Conservation (phyloP, 345 rosid species). For the Erodium maritimum region DNA sequence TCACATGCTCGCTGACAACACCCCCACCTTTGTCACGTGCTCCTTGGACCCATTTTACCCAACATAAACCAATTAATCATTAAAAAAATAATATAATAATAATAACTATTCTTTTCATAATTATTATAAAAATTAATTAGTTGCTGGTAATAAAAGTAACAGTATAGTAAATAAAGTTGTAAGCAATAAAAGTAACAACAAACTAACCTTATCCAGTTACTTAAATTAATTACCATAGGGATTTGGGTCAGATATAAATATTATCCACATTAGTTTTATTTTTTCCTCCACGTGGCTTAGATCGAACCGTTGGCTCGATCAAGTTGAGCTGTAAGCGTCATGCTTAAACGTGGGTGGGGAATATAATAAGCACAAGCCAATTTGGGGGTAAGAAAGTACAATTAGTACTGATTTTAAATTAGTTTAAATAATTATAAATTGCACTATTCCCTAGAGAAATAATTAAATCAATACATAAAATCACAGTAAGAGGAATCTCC, state of each 20-base stretch:
- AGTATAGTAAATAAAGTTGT: neutral
- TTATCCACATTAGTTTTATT: neutral
- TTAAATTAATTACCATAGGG: slow-evolving; percentile 14
- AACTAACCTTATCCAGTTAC: slow-evolving; percentile 25
- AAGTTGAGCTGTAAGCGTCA: slow-evolving; percentile 52
- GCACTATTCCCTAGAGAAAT: slow-evolving; percentile 22
- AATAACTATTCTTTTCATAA: too few relatives aligned
- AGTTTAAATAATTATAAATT: neutral
- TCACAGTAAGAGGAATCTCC: slow-evolving; percentile 8
- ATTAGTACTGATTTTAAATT: slow-evolving; percentile 1
- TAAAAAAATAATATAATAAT: neutral
- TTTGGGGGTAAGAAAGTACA: slow-evolving; percentile 12
- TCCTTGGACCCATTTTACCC: slow-evolving; percentile 17
- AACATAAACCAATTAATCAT: too few relatives aligned
- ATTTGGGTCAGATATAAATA: slow-evolving; percentile 9
- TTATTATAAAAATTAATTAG: too few relatives aligned
- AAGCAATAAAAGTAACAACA: neutral
- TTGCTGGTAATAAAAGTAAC: too few relatives aligned
- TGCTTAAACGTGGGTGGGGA: slow-evolving; percentile 51
- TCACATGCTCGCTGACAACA: slow-evolving; percentile 42
- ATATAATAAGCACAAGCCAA: slow-evolving; percentile 24
- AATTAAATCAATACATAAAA: neutral
- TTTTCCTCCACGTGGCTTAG: slow-evolving; percentile 27
- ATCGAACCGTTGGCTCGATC: slow-evolving; percentile 25
- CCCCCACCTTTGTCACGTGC: slow-evolving; percentile 49